Evolutionary conservation across 345 rosid species (phyloP).

Genomic region (Alliaria petiolata): DNA sequence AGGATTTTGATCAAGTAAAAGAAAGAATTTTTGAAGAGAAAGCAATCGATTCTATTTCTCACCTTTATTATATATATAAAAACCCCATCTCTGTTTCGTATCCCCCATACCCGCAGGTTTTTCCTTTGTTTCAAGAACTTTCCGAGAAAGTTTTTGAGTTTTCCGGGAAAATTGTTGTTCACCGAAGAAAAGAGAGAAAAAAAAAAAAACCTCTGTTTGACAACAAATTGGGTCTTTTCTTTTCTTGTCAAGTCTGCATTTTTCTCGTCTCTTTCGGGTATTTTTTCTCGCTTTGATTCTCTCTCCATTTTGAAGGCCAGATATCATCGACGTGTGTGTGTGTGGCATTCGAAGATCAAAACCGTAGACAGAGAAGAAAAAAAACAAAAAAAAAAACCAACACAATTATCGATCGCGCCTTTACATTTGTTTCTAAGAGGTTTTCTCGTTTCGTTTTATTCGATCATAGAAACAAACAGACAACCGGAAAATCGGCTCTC

Average conservation of each 20-base stretch:
- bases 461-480: conserved; percentile 17
- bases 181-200: no score
- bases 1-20: conserved; percentile 28
- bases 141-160: conserved; percentile 14
- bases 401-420: background rate
- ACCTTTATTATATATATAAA: background rate
- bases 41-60: conserved; percentile 10
- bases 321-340: background rate
- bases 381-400: background rate
- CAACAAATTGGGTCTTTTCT: no score
- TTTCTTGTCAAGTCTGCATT: conserved; percentile 17
- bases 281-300: background rate
- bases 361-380: no score
- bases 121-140: background rate
- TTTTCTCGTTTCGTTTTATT: background rate
- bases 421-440: no score
- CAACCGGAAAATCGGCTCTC: conserved; percentile 28
- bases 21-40: conserved; percentile 20
- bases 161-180: background rate
- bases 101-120: background rate
- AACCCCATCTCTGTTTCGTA: background rate
- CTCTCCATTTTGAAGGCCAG: background rate
- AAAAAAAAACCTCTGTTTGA: background rate
- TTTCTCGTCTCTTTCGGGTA: conserved; percentile 14
- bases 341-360: background rate